Evolutionary conservation across 768 basidiomycete genomes (phyloP), one percentile per base, ranked within the genome.

Genomic region (Grammothele lineata): DNA sequence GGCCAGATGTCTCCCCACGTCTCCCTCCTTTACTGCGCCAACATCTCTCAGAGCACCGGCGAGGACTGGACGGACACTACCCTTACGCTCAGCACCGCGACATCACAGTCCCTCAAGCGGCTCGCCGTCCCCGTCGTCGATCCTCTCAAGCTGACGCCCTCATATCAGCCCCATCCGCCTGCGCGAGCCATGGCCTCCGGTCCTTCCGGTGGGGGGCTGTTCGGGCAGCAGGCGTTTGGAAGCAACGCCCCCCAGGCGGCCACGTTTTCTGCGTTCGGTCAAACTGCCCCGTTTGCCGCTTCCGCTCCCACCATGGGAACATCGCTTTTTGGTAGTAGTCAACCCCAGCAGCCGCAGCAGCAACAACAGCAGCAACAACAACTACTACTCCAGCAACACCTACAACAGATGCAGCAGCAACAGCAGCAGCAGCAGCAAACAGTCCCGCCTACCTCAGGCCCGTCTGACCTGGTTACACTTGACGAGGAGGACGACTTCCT

Each of bases 61-160:
- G 82, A 85, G 54, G 76, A 80, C 52, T 85, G 82, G 82, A 68
- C 56, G 19, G 64, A 72, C 47, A 68, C 75, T 1, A 50, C 67
- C 1, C 66, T 85, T 21, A 77, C 71, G 5, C 65, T 84, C 26
- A 81, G 76, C 61, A 81, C 80, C 2, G 72, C 71, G 48, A 38
- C 66, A 62, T 50, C 60, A 48, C 40, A 73, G 72, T 25, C 75
- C 66, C 27, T 43, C n/a, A 24, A 27, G 18, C 38, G 40, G 37
- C 57, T 27, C 57, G 74, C 18, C 34, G 41, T 48, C 10, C 45
- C 47, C 2, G 11, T 27, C 3, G 14, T 40, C 5, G 11, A 30
- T 1, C 46, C 49, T 3, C 40, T 27, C 15, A 40, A 45, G 26
- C n/a, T 47, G 21, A 21, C 19, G 9, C 12, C 9, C 19, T 12